Evolutionary conservation across 495 filamentous ascomycete species (phyloP), one percentile per base, ranked within the genome.

Genomic region (Parachaetomium inaequale): DNA sequence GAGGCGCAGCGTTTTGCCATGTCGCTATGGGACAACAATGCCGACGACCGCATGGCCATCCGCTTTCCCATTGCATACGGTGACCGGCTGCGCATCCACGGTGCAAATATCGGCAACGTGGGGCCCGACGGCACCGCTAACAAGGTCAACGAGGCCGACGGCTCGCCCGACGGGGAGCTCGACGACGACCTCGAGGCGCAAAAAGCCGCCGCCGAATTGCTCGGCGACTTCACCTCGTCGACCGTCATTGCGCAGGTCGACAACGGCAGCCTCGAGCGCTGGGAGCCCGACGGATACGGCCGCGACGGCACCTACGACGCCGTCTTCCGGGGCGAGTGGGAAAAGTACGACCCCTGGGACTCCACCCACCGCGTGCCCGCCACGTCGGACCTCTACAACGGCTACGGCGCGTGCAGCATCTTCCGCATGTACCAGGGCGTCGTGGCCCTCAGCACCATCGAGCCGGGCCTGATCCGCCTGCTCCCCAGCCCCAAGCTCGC

Each of bases 371-470:
- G 93, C 47, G 74, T 95, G 25, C 81, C 78, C 15, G 90, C 88
- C 7, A 84, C 84, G 19, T 85, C 86, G 61, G 92, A 97, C 62
- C 69, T 96, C 45, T 96, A 97, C 75, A 87, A 95, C 66, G 91
- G 92, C 34, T 86, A 90, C 11, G 91, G 92, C 5, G 86, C 88
- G 2, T 96, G 92, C 76, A 88, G 84, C 21, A 91, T 93, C 82
- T 88, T 93, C 78, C 84, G 92, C 17, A 91, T 96, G 82, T 93
- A 88, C 76, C 91, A 96, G 69, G 92, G 91, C 28, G 91, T 92
- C 81, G 79, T 96, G 15, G 86, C 88, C n/a, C 84, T 96, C 76
- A 92, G 87, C 26, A 79, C 83, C 46, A 91, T 90, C 10, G 87
- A 84, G 7, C 88, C 90, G 0, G 93, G 93, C 14, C 89, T 91